These are phyloP conservation scores for Eimeria acervulina DNA, from an alignment of 169 alveolate species.

Conservation along the genomic window DNA sequence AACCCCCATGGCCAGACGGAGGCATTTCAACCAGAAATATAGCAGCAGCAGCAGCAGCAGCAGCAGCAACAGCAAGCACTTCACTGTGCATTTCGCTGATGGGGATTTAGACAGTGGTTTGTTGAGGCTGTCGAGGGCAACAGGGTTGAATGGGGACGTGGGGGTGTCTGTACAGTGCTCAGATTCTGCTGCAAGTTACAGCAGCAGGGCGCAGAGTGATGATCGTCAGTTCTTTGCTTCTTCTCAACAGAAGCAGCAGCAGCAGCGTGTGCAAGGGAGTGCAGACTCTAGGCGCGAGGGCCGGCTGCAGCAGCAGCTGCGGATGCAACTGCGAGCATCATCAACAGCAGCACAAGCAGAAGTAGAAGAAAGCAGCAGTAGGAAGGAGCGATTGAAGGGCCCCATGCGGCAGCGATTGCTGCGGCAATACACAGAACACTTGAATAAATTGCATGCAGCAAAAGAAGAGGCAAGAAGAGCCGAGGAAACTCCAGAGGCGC, in stretches of 20 bases:
- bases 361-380: neutral
- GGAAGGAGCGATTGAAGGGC: neutral
- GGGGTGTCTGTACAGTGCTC: neutral
- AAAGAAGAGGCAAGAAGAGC: neutral
- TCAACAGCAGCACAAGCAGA: neutral
- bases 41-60: slow-evolving; percentile 51
- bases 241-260: no score
- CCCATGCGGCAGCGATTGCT: slow-evolving; percentile 54
- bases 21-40: neutral
- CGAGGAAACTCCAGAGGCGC: neutral
- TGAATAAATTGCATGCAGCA: neutral
- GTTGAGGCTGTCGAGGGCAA: neutral
- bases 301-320: slow-evolving; percentile 21
- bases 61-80: slow-evolving; percentile 38
- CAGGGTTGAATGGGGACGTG: neutral
- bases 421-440: slow-evolving; percentile 1
- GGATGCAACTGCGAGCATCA: neutral
- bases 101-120: neutral
- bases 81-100: neutral
- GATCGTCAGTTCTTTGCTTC: neutral
- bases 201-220: neutral
- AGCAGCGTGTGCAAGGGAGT: no score
- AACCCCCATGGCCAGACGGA: neutral
- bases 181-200: no score
- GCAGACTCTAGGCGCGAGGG: neutral